phyloP scores from a whole-genome alignment of 2,329 filamentous ascomycete genomes.

The Pseudonectria buxi region DNA sequence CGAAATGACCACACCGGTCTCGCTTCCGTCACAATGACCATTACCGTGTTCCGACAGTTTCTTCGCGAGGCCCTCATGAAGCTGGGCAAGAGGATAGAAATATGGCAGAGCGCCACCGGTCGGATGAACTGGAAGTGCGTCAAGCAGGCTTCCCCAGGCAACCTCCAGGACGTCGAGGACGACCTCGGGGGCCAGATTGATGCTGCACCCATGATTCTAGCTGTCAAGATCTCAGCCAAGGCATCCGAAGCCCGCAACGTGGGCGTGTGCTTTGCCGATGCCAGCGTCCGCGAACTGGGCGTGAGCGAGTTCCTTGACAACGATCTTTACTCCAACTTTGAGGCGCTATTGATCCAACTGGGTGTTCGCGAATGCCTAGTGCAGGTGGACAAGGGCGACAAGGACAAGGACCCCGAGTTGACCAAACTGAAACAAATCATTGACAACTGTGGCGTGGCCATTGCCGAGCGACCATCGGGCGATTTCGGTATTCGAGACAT shows the following conservation, averaged over 20 bases:
- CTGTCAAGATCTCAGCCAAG: conserved; percentile 88
- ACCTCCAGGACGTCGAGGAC: conserved; percentile 94
- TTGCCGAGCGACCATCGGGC: conserved; percentile 67
- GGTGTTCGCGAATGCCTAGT: conserved; percentile 91
- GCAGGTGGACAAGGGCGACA: conserved; percentile 69
- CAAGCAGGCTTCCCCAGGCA: conserved; percentile 92
- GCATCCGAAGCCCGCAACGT: conserved; percentile 78
- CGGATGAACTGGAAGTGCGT: conserved; percentile 87
- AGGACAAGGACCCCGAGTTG: conserved; percentile 83
- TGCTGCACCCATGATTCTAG: conserved; percentile 86
- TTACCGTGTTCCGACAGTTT: conserved; percentile 93
- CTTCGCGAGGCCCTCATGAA: conserved; percentile 89
- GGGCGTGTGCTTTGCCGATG: conserved; percentile 96
- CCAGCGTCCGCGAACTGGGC: conserved; percentile 88
- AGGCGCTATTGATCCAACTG: conserved; percentile 90
- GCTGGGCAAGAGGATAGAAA: conserved; percentile 83
- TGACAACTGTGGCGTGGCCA: conserved; percentile 83
- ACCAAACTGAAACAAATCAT: conserved; percentile 83
- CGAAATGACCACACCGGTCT: conserved; percentile 76
- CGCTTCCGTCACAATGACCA: conserved; percentile 88
- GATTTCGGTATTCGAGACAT: conserved; percentile 91
- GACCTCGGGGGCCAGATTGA: conserved; percentile 84
- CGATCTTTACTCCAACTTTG: conserved; percentile 95
- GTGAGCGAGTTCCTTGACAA: conserved; percentile 99
- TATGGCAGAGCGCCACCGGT: conserved; percentile 69